These are phyloP conservation scores for Hemerocallis citrina DNA, from an alignment of 106 monocot species.

Conservation along the genomic window DNA sequence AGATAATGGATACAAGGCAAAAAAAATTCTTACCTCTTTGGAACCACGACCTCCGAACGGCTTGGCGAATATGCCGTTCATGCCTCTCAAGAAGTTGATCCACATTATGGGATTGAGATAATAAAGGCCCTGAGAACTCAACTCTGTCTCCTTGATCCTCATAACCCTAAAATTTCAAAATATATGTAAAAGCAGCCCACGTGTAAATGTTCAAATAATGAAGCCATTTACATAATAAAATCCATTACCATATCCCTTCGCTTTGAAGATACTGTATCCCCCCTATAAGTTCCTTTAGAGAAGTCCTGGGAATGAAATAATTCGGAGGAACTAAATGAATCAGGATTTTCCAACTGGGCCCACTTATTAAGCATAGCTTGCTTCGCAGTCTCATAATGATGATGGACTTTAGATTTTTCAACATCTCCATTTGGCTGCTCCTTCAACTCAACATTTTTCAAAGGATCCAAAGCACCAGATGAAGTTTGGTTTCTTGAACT, in stretches of 20 bases:
- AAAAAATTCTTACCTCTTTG: conserved; percentile 36
- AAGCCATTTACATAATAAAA: neutral
- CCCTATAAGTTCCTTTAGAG: conserved; percentile 18
- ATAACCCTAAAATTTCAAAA: conserved; percentile 18
- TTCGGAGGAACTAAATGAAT: conserved; percentile 66
- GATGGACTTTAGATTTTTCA: conserved; percentile 16
- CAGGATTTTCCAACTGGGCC: conserved; percentile 45
- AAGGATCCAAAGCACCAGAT: conserved; percentile 13
- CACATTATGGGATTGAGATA: conserved; percentile 43
- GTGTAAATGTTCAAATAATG: neutral
- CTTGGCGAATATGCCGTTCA: conserved; percentile 60
- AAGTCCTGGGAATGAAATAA: conserved; percentile 39
- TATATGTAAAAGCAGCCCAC: neutral
- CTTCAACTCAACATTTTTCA: conserved; percentile 19
- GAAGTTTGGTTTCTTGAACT: conserved; percentile 26
- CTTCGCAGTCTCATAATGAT: conserved; percentile 28
- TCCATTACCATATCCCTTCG: conserved; percentile 28
- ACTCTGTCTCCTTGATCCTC: conserved; percentile 48
- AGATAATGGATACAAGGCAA: neutral
- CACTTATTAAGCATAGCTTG: conserved; percentile 50
- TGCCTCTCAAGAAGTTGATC: conserved; percentile 53
- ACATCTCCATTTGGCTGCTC: conserved; percentile 16
- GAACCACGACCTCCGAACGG: conserved; percentile 60
- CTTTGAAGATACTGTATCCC: conserved; percentile 26
- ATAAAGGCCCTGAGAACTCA: conserved; percentile 66